Conservation (phyloP, 1,139 yeast species). For the Lodderomyces orthopsilosis region DNA sequence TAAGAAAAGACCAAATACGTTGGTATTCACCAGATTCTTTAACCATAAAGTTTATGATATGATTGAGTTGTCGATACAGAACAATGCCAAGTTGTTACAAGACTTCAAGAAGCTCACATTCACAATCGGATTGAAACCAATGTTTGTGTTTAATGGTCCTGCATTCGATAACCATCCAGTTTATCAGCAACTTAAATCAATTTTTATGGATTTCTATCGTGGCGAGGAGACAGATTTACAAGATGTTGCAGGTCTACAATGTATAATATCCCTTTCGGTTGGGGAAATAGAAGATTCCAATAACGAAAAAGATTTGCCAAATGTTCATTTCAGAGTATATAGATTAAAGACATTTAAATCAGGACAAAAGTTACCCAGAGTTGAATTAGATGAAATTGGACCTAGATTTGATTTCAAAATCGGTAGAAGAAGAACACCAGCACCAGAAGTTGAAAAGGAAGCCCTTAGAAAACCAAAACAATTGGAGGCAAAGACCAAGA, state of each 20-base stretch:
- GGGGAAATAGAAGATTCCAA: conserved; percentile 48
- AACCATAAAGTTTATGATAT: conserved; percentile 88
- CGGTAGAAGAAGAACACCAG: conserved; percentile 83
- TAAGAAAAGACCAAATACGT: conserved; percentile 90
- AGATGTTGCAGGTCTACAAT: conserved; percentile 94
- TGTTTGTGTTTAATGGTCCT: conserved; percentile 91
- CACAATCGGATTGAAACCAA: conserved; percentile 87
- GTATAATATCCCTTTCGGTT: conserved; percentile 79
- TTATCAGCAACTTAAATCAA: conserved; percentile 79
- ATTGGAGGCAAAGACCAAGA: conserved; percentile 76
- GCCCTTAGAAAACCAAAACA: conserved; percentile 82
- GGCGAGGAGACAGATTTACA: conserved; percentile 82
- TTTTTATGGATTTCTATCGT: conserved; percentile 87
- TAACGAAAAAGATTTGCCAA: conserved; percentile 49
- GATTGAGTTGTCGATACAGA: conserved; percentile 78
- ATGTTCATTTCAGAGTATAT: conserved; percentile 87
- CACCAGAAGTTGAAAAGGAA: conserved; percentile 87
- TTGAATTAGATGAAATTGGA: conserved; percentile 92
- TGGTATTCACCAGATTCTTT: conserved; percentile 86
- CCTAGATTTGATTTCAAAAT: conserved; percentile 92
- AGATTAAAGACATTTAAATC: conserved; percentile 76
- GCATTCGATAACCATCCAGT: conserved; percentile 88
- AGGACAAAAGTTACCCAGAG: conserved; percentile 88
- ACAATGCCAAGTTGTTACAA: conserved; percentile 61
- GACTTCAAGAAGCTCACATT: conserved; percentile 84